phyloP scores from a whole-genome alignment of 2,329 filamentous ascomycete species.

The Fusarium domesticum region DNA sequence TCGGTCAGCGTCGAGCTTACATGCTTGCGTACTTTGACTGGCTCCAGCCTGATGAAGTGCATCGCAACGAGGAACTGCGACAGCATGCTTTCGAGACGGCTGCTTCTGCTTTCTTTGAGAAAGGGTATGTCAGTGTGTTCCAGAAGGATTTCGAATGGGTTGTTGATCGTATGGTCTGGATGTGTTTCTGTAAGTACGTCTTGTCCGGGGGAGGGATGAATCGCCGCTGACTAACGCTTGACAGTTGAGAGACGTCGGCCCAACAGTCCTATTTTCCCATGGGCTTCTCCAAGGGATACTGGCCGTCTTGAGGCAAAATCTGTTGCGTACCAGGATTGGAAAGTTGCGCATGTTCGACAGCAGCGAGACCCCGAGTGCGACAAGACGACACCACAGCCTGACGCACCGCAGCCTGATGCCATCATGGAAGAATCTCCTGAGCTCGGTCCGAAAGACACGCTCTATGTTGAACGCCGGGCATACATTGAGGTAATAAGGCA shows the following conservation, averaged over 20 bases:
- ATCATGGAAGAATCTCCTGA: too few relatives aligned
- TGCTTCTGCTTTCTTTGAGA: not conserved
- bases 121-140: not conserved
- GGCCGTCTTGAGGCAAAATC: not conserved
- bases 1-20: slow-evolving; percentile 1
- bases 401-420: not conserved
- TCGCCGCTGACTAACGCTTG: not conserved
- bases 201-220: not conserved
- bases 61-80: not conserved
- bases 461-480: not conserved
- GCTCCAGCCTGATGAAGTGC: not conserved
- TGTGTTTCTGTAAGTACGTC: slow-evolving; percentile 1
- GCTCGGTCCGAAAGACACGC: too few relatives aligned
- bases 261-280: slow-evolving; percentile 1
- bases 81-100: not conserved
- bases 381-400: not conserved
- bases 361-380: not conserved
- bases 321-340: not conserved
- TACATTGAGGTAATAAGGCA: not conserved
- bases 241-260: slow-evolving; percentile 2
- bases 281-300: not conserved
- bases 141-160: slow-evolving; percentile 2
- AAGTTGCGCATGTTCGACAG: not conserved
- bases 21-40: not conserved
- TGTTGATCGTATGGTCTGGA: slow-evolving; percentile 1